These are phyloP conservation scores for Didymella arachidicola DNA, from an alignment of 2,329 filamentous ascomycete genomes.

Conservation along the genomic window DNA sequence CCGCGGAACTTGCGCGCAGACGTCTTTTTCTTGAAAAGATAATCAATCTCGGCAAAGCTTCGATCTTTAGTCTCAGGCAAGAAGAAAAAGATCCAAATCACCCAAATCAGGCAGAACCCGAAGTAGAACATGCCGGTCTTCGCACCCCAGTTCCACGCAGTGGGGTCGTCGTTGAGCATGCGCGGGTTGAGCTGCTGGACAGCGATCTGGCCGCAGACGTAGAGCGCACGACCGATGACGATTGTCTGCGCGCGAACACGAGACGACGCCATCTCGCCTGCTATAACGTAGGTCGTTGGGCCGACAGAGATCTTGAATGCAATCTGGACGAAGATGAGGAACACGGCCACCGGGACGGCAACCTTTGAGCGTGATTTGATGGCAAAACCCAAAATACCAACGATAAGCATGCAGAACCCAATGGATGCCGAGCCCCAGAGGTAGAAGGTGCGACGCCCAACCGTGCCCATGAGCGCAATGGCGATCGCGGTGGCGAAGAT, in stretches of 20 bases:
- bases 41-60: neutral
- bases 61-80: neutral
- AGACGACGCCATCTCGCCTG: neutral
- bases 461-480: neutral
- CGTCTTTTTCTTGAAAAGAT: neutral
- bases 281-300: neutral
- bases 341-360: neutral
- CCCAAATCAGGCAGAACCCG: neutral
- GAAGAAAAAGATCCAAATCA: neutral
- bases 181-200: slow-evolving; percentile 76
- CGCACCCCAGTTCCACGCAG: slow-evolving; percentile 50
- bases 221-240: slow-evolving; percentile 71
- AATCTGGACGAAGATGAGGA: neutral
- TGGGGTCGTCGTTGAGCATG: slow-evolving; percentile 38
- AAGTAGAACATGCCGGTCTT: neutral
- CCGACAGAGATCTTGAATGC: neutral
- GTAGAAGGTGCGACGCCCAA: neutral
- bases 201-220: slow-evolving; percentile 70
- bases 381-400: neutral
- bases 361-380: neutral
- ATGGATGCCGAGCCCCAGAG: neutral
- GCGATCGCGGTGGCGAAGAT: neutral
- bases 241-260: neutral
- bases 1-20: neutral
- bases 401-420: neutral